Base-by-base conservation (phyloP, 768 basidiomycete species). In the Collybia sordida region DNA sequence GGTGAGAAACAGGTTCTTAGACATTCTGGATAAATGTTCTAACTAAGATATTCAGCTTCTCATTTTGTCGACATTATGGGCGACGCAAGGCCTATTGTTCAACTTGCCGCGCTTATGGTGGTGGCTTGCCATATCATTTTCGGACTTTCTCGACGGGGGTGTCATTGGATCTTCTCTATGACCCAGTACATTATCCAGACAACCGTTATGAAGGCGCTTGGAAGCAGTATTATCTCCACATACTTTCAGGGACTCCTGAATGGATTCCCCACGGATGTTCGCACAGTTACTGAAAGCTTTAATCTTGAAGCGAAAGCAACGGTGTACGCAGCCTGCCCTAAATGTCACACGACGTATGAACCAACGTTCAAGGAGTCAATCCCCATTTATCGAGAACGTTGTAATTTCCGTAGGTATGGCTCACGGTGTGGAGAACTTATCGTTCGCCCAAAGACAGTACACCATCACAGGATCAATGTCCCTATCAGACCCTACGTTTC, bases 401-500 rank as follows among this genome's bases (percentile, higher is more conserved):
- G 51, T 35, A 64, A 14, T 50, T 62, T 2, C 50, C 52, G 45
- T 34, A 27, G 15, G 8, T 40, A 53, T 37, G 41, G 52, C 19
- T n/a, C 14, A 8, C 34, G 40, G 15, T 57, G 55, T 28, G 28
- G 41, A 12, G 49, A 57, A 37, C 37, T 49, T 11, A 9, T 46
- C 23, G n/a, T 48, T 24, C 36, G 52, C 27, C 34, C 42, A 19
- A 52, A 35, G 38, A 9, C 18, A 2, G 12, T 52, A 14, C 27
- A 41, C n/a, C 25, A 36, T 4, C 21, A 42, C 27, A 40, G n/a
- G 2, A 36, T 52, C 35, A 42, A 50, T 18, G 52, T 59, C 22
- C 63, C 60, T 4, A 61, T 63, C 47, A 55, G 52, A 28, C 49
- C 54, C 5, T 64, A 50, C 47, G 48, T 64, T 22, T 51, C 40